phyloP scores from a whole-genome alignment of 2,329 filamentous ascomycete species.

The Colletotrichum kahawae region DNA sequence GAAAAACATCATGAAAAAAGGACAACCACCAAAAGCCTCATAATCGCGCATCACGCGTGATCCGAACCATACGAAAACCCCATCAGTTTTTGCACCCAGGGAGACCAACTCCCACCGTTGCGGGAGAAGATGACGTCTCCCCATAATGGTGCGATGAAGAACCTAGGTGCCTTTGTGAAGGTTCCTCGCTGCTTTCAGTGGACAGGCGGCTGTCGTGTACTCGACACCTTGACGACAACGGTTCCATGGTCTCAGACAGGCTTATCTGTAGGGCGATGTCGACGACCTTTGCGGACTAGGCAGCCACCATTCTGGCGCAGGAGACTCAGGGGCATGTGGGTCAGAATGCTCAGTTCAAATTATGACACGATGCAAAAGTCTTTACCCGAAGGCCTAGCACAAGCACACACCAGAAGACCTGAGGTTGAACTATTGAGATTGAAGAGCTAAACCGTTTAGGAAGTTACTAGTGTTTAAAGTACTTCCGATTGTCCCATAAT shows the following conservation, averaged over 20 bases:
- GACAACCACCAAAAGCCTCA: no score
- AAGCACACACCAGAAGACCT: not conserved
- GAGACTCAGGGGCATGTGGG: no score
- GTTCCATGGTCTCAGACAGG: not conserved
- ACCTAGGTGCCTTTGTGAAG: no score
- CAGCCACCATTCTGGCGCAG: accelerated
- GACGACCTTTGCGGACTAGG: not conserved
- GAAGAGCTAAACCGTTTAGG: accelerated
- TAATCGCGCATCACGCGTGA: no score
- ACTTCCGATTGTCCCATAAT: no score
- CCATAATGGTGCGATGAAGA: no score
- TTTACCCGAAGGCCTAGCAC: not conserved
- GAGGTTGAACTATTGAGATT: accelerated
- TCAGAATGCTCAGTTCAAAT: not conserved
- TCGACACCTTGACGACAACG: not conserved
- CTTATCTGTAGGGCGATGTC: no score
- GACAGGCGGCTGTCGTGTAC: not conserved
- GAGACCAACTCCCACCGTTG: no score
- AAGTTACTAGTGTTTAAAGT: not conserved
- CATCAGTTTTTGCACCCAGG: no score
- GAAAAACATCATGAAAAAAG: no score
- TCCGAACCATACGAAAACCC: no score
- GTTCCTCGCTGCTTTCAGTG: not conserved
- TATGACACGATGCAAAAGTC: not conserved
- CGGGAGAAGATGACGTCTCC: no score